A percentile compares a stretch with the other conserved stretches of the same genome.
These are phyloP conservation scores for Phytophthora pisi DNA, from an alignment of 352 stramenopile species.

Conservation along the genomic window DNA sequence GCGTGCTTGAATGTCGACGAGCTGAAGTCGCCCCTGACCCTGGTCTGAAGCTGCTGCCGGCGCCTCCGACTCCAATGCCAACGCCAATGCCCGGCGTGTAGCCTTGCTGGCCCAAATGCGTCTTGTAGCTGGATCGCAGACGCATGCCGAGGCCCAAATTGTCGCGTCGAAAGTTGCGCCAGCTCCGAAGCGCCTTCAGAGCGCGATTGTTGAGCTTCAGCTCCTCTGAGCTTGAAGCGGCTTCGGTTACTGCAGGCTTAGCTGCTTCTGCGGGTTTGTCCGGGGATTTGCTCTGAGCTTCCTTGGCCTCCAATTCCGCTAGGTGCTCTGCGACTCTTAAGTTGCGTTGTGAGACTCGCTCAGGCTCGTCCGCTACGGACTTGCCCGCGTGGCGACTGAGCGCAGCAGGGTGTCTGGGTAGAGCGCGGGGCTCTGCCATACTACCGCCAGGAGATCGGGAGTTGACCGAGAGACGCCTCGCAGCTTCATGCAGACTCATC, in stretches of 20 bases:
- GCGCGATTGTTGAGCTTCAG: conserved; percentile 40
- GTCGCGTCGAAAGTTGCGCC: conserved; percentile 45
- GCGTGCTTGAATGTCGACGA: conserved; percentile 17
- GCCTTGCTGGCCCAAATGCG: conserved; percentile 4
- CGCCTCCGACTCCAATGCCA: conserved; percentile 19
- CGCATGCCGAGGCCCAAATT: conserved; percentile 22
- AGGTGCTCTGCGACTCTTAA: conserved; percentile 29
- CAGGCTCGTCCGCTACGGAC: conserved; percentile 56
- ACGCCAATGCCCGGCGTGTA: conserved; percentile 28
- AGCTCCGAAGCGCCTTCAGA: conserved; percentile 48
- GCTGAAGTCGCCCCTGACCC: conserved; percentile 3
- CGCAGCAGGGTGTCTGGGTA: conserved; percentile 14
- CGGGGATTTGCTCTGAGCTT: neutral
- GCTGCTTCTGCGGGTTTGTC: conserved; percentile 3
- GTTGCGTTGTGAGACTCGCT: conserved; percentile 70
- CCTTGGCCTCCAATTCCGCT: conserved; percentile 12
- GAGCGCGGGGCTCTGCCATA: neutral
- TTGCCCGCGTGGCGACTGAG: conserved; percentile 8
- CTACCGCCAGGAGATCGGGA: conserved; percentile 6
- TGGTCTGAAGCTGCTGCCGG: conserved; percentile 12
- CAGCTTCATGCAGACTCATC: conserved; percentile 27
- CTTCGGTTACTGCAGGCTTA: conserved; percentile 31
- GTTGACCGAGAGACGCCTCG: conserved; percentile 8
- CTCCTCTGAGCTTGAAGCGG: conserved; percentile 27
- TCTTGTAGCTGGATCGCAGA: conserved; percentile 17